Evolutionary conservation across 2,329 filamentous ascomycete genomes (phyloP).

Genomic region (Pseudogymnoascus sp.): DNA sequence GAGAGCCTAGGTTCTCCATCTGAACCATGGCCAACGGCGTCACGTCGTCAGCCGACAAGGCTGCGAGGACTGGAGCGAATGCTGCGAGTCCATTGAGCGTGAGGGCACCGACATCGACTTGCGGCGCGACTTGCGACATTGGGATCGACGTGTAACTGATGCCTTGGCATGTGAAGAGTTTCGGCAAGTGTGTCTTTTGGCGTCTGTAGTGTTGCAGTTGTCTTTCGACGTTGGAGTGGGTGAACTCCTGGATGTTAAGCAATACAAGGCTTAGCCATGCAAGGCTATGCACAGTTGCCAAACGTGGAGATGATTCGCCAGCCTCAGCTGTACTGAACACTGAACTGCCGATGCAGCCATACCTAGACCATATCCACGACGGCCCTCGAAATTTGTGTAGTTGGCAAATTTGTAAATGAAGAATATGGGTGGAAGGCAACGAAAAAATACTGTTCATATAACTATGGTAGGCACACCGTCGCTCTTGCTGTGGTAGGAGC

Average conservation of each 20-base stretch:
- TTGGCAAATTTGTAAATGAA: not conserved
- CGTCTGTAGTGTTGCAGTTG: not conserved
- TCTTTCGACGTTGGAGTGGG: not conserved
- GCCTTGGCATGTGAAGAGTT: no score
- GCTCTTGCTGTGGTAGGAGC: not conserved
- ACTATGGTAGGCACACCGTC: not conserved
- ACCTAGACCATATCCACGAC: not conserved
- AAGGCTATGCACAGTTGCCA: not conserved
- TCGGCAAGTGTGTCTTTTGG: no score
- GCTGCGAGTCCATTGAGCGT: not conserved
- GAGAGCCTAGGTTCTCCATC: conserved; percentile 16
- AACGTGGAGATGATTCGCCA: not conserved
- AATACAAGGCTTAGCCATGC: not conserved
- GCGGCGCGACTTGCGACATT: conserved; percentile 2
- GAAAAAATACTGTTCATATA: not conserved
- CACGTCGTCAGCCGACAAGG: conserved; percentile 17
- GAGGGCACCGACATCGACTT: not conserved
- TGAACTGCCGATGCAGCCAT: not conserved
- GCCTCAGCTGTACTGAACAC: not conserved
- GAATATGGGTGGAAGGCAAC: not conserved
- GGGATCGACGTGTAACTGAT: not conserved
- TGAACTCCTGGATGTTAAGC: not conserved
- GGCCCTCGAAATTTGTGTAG: not conserved
- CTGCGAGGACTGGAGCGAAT: conserved; percentile 9
- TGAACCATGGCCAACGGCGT: conserved; percentile 15